Evolutionary conservation across 2,329 filamentous ascomycete genomes (phyloP), one percentile per base, ranked within the genome.

Genomic region (Setomelanomma holmii): DNA sequence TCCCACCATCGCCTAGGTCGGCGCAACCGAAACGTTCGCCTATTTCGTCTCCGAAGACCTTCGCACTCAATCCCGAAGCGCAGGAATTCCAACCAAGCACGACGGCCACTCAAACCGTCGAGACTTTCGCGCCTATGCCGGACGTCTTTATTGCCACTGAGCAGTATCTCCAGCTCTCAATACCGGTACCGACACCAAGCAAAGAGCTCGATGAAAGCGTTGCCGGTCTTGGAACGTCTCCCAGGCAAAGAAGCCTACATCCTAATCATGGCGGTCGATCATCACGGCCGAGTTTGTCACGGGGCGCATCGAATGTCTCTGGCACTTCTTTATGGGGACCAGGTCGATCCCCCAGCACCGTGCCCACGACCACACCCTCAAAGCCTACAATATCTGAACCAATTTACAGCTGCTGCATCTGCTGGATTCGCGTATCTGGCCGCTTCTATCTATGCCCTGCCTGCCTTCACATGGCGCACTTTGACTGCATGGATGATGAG

Each of bases 391-490:
- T 60, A 35, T 41, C 45, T 2, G 64, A 69, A 10, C 56, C 61
- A 1, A 60, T 69, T 0, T 72, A 72, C 45, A 68, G 64, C 40
- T 76, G 73, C 56, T 68, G 66, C 33, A 71, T 75, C 33, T 76
- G 73, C 52, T 76, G 72, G 73, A 68, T 76, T 35, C 65, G 67
- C 7, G 67, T 76, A 19, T 61, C 57, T 1, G 72, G 73, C 1
- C 62, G 72, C 16, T 73, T 75, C 48, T 67, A 68, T 23, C 58
- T 73, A 1, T 76, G 73, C 35, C 69, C 69, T 1, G 58, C 64
- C 2, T 76, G 73, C 49, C 69, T 71, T 7, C 71, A 75, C 35
- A 63, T 74, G 10, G 71, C 72, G 7, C 73, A 76, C 47, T 71
- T 71, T 43, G 66, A 65, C n/a, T 75, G 72, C 58, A 67, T 75